Conservation (phyloP, 75 land plant genomes). For the Isoetes taiwanensis region DNA sequence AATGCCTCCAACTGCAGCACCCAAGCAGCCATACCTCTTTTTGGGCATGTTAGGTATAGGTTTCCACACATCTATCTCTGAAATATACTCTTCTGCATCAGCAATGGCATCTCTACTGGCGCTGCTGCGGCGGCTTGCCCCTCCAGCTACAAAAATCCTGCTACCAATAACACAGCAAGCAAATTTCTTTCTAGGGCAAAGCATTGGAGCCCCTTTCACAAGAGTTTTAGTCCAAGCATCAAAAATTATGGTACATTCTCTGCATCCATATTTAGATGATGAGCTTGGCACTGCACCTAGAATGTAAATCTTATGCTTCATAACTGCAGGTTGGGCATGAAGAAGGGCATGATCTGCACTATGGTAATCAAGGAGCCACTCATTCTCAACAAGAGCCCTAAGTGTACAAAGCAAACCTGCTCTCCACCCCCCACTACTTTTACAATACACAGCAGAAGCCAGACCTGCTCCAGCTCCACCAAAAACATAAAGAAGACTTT, state of each 20-base stretch:
- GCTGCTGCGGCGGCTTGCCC: slow-evolving; percentile 21
- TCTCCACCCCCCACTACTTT: slow-evolving; percentile 22
- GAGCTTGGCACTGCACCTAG: slow-evolving; percentile 31
- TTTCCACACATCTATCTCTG: slow-evolving; percentile 50
- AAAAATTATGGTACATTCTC: slow-evolving; percentile 36
- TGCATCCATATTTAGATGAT: slow-evolving; percentile 10
- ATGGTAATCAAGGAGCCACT: slow-evolving; percentile 13
- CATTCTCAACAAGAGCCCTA: slow-evolving; percentile 9
- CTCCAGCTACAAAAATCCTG: slow-evolving; percentile 68
- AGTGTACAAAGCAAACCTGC: slow-evolving; percentile 22
- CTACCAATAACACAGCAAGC: slow-evolving; percentile 51
- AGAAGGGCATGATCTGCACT: slow-evolving; percentile 21
- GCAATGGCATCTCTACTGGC: slow-evolving; percentile 22
- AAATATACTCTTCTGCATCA: slow-evolving; percentile 70
- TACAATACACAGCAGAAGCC: slow-evolving; percentile 25
- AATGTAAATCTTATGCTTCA: slow-evolving; percentile 50
- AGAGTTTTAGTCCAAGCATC: slow-evolving; percentile 57
- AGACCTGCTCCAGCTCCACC: slow-evolving; percentile 23
- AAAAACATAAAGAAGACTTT: slow-evolving; percentile 31
- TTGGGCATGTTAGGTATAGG: slow-evolving; percentile 47
- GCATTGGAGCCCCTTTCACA: slow-evolving; percentile 34
- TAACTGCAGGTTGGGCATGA: slow-evolving; percentile 42
- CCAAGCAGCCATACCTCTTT: slow-evolving; percentile 75
- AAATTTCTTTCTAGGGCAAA: slow-evolving; percentile 61
- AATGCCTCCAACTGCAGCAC: slow-evolving; percentile 64